phyloP scores from a whole-genome alignment of 768 basidiomycete species.

The Scleroderma bovista region DNA sequence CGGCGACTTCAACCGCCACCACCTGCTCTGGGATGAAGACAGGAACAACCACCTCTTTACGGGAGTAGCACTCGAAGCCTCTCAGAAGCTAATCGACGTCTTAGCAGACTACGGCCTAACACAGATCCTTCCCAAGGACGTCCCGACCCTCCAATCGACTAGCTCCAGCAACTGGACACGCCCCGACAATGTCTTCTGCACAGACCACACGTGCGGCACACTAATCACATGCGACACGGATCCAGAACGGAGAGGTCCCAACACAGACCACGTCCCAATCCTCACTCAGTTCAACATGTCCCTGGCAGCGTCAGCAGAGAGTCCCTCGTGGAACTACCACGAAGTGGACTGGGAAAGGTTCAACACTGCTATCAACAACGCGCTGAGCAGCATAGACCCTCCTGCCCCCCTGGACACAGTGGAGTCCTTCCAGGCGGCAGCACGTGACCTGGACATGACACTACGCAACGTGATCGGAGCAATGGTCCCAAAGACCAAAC shows the following conservation, averaged over 20 bases:
- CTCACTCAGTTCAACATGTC: background rate
- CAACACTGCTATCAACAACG: background rate
- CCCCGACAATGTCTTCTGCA: slow-evolving; percentile 10
- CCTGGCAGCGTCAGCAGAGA: background rate
- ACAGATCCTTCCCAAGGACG: slow-evolving; percentile 1
- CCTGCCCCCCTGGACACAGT: background rate
- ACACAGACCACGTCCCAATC: background rate
- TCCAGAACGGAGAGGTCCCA: background rate
- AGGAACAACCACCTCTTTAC: slow-evolving; percentile 8
- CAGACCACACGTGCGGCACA: too few species aligned
- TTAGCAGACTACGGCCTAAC: slow-evolving; percentile 5
- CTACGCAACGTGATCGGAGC: slow-evolving; percentile 10
- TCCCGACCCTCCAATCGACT: background rate
- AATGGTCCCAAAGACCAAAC: slow-evolving; percentile 5
- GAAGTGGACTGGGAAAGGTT: slow-evolving; percentile 1
- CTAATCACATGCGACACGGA: background rate
- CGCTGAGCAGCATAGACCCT: background rate
- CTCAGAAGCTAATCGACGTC: slow-evolving; percentile 1
- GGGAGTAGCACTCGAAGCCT: background rate
- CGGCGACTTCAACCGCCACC: slow-evolving; percentile 23
- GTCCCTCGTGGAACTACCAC: background rate
- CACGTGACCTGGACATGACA: slow-evolving; percentile 6
- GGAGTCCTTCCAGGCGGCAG: slow-evolving; percentile 3
- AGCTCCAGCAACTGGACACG: slow-evolving; percentile 5
- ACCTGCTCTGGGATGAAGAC: slow-evolving; percentile 18